Percentiles rank a stretch among this genome's conserved stretches.
Evolutionary conservation across 768 basidiomycete species (phyloP).

Genomic region (Termitomyces bulborhizus): DNA sequence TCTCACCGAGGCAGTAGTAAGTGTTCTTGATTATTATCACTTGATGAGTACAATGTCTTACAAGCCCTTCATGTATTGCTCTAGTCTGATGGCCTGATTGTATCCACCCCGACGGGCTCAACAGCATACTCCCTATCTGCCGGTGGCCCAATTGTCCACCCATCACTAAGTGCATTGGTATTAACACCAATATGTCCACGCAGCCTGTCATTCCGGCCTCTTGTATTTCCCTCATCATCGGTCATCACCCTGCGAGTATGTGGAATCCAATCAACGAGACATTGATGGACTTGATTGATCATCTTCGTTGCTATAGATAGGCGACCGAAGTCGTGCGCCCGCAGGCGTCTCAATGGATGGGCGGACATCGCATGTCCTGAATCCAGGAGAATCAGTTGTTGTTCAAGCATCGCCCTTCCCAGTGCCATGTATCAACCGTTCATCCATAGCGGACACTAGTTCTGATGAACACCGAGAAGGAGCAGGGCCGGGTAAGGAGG

Average conservation of each 20-base stretch:
- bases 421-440: conserved; percentile 89
- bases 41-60: conserved; percentile 3
- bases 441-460: conserved; percentile 57
- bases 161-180: conserved; percentile 83
- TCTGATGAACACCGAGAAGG: conserved; percentile 50
- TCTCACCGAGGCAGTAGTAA: conserved; percentile 89
- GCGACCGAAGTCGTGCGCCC: conserved; percentile 76
- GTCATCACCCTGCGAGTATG: conserved; percentile 68
- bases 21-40: conserved; percentile 24
- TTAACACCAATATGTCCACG: conserved; percentile 95
- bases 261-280: not conserved
- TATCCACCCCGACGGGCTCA: conserved; percentile 94
- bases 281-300: not conserved
- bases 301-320: conserved; percentile 48
- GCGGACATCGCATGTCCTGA: conserved; percentile 72
- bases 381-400: conserved; percentile 80
- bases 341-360: conserved; percentile 95
- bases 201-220: conserved; percentile 85
- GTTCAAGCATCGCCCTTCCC: conserved; percentile 84
- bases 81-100: conserved; percentile 89
- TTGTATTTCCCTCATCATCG: conserved; percentile 83
- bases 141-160: conserved; percentile 94
- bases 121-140: conserved; percentile 95
- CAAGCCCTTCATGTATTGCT: not conserved
- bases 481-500: conserved; percentile 74